These are phyloP conservation scores for Nicotiana noctiflora DNA, from an alignment of 257 asterid genomes.

Conservation along the genomic window DNA sequence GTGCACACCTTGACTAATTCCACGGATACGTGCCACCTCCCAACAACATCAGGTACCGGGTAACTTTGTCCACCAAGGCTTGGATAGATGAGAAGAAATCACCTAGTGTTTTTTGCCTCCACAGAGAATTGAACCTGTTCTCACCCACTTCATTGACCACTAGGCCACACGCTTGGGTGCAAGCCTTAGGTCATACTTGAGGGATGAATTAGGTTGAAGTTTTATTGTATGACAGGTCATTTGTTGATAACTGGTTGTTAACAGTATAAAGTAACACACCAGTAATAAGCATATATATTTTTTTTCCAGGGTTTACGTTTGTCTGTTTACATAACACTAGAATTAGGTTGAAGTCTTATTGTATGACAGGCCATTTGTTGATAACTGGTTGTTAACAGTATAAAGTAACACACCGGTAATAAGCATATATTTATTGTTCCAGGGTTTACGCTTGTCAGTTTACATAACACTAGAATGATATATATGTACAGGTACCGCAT, in stretches of 20 bases:
- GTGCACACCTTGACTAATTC: too few relatives aligned
- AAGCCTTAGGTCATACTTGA: background rate
- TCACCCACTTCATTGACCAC: too few relatives aligned
- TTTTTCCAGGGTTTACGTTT: background rate
- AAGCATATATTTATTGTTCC: background rate
- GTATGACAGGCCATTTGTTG: background rate
- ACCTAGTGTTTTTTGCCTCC: too few relatives aligned
- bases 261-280: background rate
- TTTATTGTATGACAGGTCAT: background rate
- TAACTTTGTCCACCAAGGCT: too few relatives aligned
- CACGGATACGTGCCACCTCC: too few relatives aligned
- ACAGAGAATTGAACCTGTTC: too few relatives aligned
- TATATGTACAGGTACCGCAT: conserved; percentile 82
- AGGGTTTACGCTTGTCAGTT: background rate
- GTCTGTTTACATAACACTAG: background rate
- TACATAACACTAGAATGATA: conserved; percentile 29
- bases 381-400: background rate
- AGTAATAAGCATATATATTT: background rate
- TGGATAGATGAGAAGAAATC: too few relatives aligned
- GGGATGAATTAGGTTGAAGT: background rate
- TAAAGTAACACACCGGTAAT: background rate
- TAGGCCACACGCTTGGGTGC: too few relatives aligned
- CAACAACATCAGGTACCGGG: too few relatives aligned
- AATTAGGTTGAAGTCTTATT: background rate
- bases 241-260: background rate